Evolutionary conservation across 352 stramenopile species (phyloP).

Genomic region (Pythium periplocum): DNA sequence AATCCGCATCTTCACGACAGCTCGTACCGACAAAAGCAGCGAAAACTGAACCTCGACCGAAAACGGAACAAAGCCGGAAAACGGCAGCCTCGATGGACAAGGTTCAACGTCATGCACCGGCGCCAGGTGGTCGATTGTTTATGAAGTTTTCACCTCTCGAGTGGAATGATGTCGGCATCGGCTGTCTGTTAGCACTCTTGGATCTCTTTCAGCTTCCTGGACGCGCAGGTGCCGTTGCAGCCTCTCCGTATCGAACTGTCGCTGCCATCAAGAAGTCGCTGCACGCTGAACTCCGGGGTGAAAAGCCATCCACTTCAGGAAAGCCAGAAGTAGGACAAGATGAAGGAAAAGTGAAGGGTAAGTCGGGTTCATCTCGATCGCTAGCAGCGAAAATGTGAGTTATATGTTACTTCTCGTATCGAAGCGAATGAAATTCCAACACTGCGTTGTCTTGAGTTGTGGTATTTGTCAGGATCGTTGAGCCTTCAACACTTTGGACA

Average conservation of each 20-base stretch:
- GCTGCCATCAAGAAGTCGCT: constrained; percentile 50
- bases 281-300: constrained; percentile 28
- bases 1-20: not conserved
- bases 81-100: constrained; percentile 7
- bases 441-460: not conserved
- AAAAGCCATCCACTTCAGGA: too few species aligned
- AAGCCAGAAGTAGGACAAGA: too few species aligned
- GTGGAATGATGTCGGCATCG: constrained; percentile 68
- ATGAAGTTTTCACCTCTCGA: constrained; percentile 61
- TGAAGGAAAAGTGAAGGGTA: too few species aligned
- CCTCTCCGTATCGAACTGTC: constrained; percentile 50
- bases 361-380: too few species aligned
- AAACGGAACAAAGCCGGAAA: constrained; percentile 4
- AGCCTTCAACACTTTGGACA: constrained; percentile 2
- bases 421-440: constrained; percentile 13
- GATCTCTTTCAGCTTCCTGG: constrained; percentile 54
- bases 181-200: constrained; percentile 47
- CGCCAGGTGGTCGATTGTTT: constrained; percentile 28
- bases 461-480: constrained; percentile 4
- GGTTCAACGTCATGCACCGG: constrained; percentile 5
- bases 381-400: too few species aligned
- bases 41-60: constrained; percentile 6
- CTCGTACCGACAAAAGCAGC: not conserved
- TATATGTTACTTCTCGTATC: too few species aligned
- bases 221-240: constrained; percentile 6